Evolutionary conservation across 768 basidiomycete species (phyloP).

Genomic region (Lyophyllum atratum): DNA sequence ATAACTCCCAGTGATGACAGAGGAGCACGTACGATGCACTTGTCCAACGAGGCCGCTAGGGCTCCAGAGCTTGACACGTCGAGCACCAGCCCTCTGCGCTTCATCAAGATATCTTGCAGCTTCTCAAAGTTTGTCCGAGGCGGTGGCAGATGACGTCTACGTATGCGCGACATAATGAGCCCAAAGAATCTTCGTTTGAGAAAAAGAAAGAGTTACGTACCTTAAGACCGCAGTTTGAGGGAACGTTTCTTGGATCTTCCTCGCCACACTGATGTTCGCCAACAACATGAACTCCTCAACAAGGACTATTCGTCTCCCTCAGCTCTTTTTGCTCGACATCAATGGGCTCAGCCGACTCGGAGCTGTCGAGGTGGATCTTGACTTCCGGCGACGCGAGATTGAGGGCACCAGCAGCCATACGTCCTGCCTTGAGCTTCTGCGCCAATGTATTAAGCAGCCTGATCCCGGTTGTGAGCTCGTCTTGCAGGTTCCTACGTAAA

Average conservation of each 20-base stretch:
- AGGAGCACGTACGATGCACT: constrained; percentile 62
- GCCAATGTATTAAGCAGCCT: constrained; percentile 89
- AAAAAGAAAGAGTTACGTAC: constrained; percentile 32
- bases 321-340: constrained; percentile 96
- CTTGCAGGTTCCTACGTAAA: constrained; percentile 61
- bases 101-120: constrained; percentile 86
- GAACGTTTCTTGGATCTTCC: constrained; percentile 90
- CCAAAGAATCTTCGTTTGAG: neutral
- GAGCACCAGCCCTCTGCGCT: constrained; percentile 78
- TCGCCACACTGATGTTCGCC: constrained; percentile 93
- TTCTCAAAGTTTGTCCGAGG: constrained; percentile 95
- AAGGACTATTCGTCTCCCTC: constrained; percentile 90
- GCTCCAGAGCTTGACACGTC: constrained; percentile 93
- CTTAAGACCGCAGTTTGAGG: constrained; percentile 94
- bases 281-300: constrained; percentile 99
- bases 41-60: constrained; percentile 84
- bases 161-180: neutral
- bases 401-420: constrained; percentile 96
- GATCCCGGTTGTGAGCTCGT: constrained; percentile 83
- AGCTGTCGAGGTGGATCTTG: constrained; percentile 91
- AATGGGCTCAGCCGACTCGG: constrained; percentile 93
- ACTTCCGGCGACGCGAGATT: constrained; percentile 98
- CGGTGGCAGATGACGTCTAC: constrained; percentile 87
- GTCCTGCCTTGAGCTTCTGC: constrained; percentile 75
- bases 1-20: neutral